These are phyloP conservation scores for Stagonosporopsis rhizophila DNA, from an alignment of 2,329 filamentous ascomycete genomes.

Conservation along the genomic window DNA sequence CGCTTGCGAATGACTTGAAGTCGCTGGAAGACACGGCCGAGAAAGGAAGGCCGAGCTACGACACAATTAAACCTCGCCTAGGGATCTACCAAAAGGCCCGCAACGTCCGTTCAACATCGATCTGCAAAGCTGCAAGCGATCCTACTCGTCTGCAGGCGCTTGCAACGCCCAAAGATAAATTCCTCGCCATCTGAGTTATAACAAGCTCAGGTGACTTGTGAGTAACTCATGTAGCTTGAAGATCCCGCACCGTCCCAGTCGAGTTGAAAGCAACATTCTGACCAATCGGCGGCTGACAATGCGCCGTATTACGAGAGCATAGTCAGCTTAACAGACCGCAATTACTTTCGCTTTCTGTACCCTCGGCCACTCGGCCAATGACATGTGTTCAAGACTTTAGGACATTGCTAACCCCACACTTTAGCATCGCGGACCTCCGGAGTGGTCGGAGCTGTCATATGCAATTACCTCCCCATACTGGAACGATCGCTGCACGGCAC, in stretches of 20 bases:
- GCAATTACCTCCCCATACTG: slow-evolving; percentile 19
- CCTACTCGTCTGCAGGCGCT: slow-evolving; percentile 20
- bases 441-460: slow-evolving; percentile 19
- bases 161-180: slow-evolving; percentile 19
- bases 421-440: slow-evolving; percentile 11
- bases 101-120: slow-evolving; percentile 9
- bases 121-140: slow-evolving; percentile 10
- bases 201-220: slow-evolving; percentile 20
- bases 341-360: background rate
- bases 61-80: slow-evolving; percentile 12
- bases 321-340: slow-evolving; percentile 7
- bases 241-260: too few relatives aligned
- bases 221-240: slow-evolving; percentile 14
- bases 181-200: slow-evolving; percentile 20
- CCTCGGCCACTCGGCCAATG: background rate
- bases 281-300: background rate
- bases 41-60: slow-evolving; percentile 20
- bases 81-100: slow-evolving; percentile 20
- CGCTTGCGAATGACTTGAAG: slow-evolving; percentile 22
- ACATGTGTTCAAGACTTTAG: background rate
- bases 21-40: slow-evolving; percentile 17
- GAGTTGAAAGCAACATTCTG: background rate
- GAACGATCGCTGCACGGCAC: slow-evolving; percentile 19
- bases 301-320: background rate
- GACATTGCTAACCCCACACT: background rate